Base-by-base conservation (phyloP, 768 basidiomycete genomes). In the Termitomyces sp. region DNA sequence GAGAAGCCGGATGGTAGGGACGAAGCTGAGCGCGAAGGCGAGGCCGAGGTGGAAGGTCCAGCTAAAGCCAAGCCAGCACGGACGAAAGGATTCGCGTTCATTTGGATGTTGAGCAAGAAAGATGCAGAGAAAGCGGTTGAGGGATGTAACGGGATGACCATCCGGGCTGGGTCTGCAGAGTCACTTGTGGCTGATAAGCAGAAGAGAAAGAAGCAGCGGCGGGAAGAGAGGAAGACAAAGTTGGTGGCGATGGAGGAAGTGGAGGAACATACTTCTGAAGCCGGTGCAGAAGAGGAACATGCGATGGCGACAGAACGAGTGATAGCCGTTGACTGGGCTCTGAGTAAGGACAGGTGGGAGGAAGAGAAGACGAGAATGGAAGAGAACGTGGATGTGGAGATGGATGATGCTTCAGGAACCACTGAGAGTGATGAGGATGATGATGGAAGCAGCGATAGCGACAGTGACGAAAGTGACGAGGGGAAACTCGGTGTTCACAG, bases 261-360 rank as follows among this genome's bases (percentile, higher is more conserved):
- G 49, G 68, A 70, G 52, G 70, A 70, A 19, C 73, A 66, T 14
- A 17, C 17, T 35, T 17, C 38, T 26, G 74, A 74, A 49, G 68
- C 70, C 40, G 64, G 71, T 58, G 62, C 63, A 43, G 67, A 70
- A 56, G 66, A 70, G 58, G 73, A 72, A 62, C 68, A 65, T 42
- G 68, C 71, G 0, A 72, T 68, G 2, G 69, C 72, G 0, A 72
- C 69, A 1, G 83, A 81, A 65, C 76, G 94, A 52, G 73, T 84
- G 15, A 90, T 96, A 40, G 93, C 94, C 7, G 96, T 98, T 28
- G 95, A 98, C 73, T 98, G 94, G 92, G 96, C 94, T 3, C 70
- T 98, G 67, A 92, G 93, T 68, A 96, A 97, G 73, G 89, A 91
- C 48, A 89, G 85, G 71, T 97, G 92, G 91, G 80, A 91, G 68